Evolutionary conservation across 768 basidiomycete species (phyloP).

Genomic region (Porpolomopsis calyptriformis): DNA sequence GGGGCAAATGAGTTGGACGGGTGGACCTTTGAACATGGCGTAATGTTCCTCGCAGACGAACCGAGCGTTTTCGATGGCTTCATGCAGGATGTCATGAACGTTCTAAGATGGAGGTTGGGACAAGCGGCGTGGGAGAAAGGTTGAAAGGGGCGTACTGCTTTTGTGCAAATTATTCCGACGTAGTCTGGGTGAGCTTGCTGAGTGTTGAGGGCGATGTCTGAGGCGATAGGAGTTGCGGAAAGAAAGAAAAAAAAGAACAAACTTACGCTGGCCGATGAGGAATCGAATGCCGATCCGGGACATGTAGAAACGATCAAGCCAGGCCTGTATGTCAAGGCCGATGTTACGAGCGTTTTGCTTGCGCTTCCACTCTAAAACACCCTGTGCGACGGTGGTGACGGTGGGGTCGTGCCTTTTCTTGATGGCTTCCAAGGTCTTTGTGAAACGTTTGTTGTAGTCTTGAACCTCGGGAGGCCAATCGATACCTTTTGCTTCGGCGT

Average conservation of each 20-base stretch:
- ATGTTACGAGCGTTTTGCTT: conserved; percentile 58
- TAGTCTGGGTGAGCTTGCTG: conserved; percentile 83
- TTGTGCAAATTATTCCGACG: conserved; percentile 95
- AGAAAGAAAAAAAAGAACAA: conserved; percentile 3
- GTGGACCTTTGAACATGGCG: conserved; percentile 91
- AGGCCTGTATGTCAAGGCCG: conserved; percentile 82
- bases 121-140: not conserved
- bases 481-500: conserved; percentile 60
- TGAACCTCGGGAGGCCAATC: conserved; percentile 87
- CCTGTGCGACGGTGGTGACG: conserved; percentile 93
- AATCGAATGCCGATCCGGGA: conserved; percentile 93
- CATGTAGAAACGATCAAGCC: conserved; percentile 97
- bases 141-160: conserved; percentile 46
- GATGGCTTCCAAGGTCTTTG: conserved; percentile 75
- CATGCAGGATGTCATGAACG: conserved; percentile 94
- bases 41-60: conserved; percentile 94
- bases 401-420: conserved; percentile 96
- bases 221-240: not conserved
- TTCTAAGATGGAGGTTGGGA: conserved; percentile 37
- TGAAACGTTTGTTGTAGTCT: conserved; percentile 89
- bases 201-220: conserved; percentile 91
- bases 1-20: conserved; percentile 93
- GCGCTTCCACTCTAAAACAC: conserved; percentile 93
- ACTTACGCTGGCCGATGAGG: conserved; percentile 88
- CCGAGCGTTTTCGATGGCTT: conserved; percentile 95